Evolutionary conservation across 2,329 filamentous ascomycete species (phyloP), one percentile per base, ranked within the genome.

Genomic region (Aspergillus unguis): DNA sequence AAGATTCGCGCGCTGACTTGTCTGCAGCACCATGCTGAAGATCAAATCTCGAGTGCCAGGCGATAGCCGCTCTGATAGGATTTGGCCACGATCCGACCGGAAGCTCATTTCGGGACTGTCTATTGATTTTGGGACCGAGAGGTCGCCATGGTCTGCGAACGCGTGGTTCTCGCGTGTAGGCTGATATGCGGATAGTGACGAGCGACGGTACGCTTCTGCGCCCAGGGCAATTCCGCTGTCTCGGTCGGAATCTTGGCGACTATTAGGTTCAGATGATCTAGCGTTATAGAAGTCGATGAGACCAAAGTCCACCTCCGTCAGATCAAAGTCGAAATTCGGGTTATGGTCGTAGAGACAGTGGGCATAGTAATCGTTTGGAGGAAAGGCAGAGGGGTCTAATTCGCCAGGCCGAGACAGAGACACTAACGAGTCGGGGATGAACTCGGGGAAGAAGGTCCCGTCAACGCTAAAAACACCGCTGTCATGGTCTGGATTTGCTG

Each of bases 11-110:
- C 79, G 61, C 71, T 70, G 57, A 59, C 80, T 85, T 3, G 80
- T 83, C 45, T 78, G 76, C 33, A 89, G 71, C 1, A 88, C 80
- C 53, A 88, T 77, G 8, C 80, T 84, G 50, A 90, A 72, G 1
- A 88, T 78, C 43, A 78, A 79, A 65, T 90, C 86, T 3, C 84
- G 78, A 23, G 73, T 76, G 7, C 59, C 61, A 2, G 61, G 48
- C 2, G 62, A 60, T 3, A 68, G 45, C 1, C 58, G 55, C 26
- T 67, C 65, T 1, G 57, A 60, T 1, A 66, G 52, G 6, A 60
- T 57, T 36, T 62, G 57, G 6, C 17, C 17, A 17, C 53, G 54
- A 2, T 61, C 58, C n/a, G 56, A 48, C 2, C 50, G 50, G 7
- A 53, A 38, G 38, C 17, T 56, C 1, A 53, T 43, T 26, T 61